These are phyloP conservation scores for Xylariomycetidae sp. DNA, from an alignment of 2,329 filamentous ascomycete species.

Conservation along the genomic window DNA sequence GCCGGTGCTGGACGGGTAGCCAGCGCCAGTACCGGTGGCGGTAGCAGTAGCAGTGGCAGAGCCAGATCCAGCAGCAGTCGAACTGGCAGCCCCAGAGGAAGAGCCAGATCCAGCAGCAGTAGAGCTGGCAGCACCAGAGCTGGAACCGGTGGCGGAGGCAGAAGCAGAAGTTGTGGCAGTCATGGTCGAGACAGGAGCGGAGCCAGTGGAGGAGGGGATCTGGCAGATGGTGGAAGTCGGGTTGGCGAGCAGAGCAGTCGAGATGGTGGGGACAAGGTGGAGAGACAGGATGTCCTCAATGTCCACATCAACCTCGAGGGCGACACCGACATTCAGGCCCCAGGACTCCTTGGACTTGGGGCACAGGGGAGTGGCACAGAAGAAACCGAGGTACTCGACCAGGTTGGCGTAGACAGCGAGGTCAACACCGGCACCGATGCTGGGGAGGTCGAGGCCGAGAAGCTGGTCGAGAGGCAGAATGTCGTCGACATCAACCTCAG, in stretches of 20 bases:
- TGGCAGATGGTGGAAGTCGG: constrained; percentile 34
- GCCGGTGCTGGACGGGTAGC: too few species aligned
- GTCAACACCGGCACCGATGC: constrained; percentile 37
- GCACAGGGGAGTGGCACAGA: constrained; percentile 33
- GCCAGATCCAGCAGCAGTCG: constrained; percentile 1
- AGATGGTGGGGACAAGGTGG: constrained; percentile 35
- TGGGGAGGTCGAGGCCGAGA: constrained; percentile 18
- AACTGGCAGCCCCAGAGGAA: constrained; percentile 1
- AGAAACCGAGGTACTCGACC: constrained; percentile 45
- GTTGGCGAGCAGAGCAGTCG: constrained; percentile 32
- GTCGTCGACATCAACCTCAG: constrained; percentile 26
- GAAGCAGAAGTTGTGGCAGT: constrained; percentile 4
- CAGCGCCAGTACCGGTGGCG: constrained; percentile 2
- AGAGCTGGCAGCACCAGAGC: not conserved
- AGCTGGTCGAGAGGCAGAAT: constrained; percentile 19
- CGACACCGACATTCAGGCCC: constrained; percentile 35
- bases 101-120: constrained; percentile 1
- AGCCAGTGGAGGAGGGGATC: constrained; percentile 15
- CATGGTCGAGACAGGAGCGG: constrained; percentile 9
- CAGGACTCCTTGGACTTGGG: constrained; percentile 32
- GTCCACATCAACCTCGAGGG: constrained; percentile 27
- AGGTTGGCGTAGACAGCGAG: constrained; percentile 47
- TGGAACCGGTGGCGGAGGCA: constrained; percentile 2
- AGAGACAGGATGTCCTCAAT: constrained; percentile 33
- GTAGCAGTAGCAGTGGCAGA: constrained; percentile 2